A percentile compares a stretch with the other conserved stretches of the same genome.
phyloP scores from a whole-genome alignment of 768 basidiomycete species.

The Mrakia frigida region DNA sequence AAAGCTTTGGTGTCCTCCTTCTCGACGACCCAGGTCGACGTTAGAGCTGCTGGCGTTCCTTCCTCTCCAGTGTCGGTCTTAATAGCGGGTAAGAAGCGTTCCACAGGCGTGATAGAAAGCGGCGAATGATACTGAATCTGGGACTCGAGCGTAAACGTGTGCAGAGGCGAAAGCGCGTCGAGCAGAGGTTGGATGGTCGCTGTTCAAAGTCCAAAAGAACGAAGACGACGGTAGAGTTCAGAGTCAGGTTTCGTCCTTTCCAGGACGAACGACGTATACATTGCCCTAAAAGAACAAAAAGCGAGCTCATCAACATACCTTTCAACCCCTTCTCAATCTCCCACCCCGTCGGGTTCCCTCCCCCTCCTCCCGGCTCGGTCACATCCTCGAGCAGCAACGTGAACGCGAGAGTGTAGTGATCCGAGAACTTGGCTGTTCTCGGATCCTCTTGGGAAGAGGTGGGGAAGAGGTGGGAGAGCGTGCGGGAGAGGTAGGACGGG shows the following conservation, averaged over 20 bases:
- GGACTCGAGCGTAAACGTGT: constrained; percentile 90
- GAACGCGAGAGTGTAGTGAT: constrained; percentile 58
- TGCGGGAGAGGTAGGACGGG: not conserved
- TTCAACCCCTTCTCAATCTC: constrained; percentile 60
- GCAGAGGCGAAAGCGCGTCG: constrained; percentile 57
- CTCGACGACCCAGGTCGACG: constrained; percentile 54
- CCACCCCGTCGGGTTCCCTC: constrained; percentile 56
- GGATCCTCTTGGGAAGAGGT: constrained; percentile 5
- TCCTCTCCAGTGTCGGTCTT: constrained; percentile 43
- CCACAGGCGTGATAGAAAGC: constrained; percentile 65
- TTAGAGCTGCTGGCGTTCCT: not conserved
- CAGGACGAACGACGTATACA: not conserved
- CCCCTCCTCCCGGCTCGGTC: too few species aligned
- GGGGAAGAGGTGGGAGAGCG: constrained; percentile 6
- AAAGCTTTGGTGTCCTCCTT: constrained; percentile 86
- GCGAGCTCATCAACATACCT: constrained; percentile 47
- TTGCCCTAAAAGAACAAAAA: too few species aligned
- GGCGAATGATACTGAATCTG: constrained; percentile 91
- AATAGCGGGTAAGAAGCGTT: too few species aligned
- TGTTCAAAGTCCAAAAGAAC: too few species aligned
- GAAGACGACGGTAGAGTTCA: not conserved
- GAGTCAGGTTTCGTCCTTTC: not conserved
- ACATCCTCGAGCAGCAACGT: constrained; percentile 88
- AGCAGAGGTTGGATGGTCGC: constrained; percentile 67
- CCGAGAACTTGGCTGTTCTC: constrained; percentile 7